Evolutionary conservation across 176 grass and related monocot genomes (phyloP), one percentile per base, ranked within the genome.

Genomic region (Pharus latifolius): DNA sequence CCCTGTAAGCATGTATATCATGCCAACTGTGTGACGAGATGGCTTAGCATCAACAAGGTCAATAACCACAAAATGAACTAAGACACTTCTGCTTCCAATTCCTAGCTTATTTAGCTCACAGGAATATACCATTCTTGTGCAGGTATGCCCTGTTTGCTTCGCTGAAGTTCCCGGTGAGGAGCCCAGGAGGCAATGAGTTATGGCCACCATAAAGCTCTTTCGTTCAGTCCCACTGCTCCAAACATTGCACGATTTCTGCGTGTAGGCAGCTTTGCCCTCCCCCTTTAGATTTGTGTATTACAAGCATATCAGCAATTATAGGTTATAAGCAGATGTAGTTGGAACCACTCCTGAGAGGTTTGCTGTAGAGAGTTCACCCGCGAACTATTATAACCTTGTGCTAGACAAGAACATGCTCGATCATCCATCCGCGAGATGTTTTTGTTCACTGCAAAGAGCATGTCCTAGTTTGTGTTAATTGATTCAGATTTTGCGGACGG

Each of bases 21-120:
- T 72, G 78, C 74, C 63, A 78, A 37, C 40, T 97, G 94, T 55
- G 86, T 97, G 41, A 85, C 86, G 57, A 97, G 66, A 88, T 97
- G 94, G 94, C 84, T 97, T 63, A 76, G 69, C 60, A 97, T 97
- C 65, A 97, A 97, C 80, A 97, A 97, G 94, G 94, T 98, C 40
- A 68, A 64, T 25, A 35, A 10, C 41, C 29, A 51, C 6, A 31
- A 50, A 54, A 33, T 11, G 6, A 30, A 72, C 33, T 4, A 4
- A 51, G 20, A 19, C 4, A 33, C n/a, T 4, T 44, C 43, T 17
- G 44, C 26, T 44, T 80, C 42, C 16, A 0, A 2, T 35, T 59
- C 52, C 41, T 35, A 20, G 29, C 35, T 47, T 76, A 13, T 71
- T 63, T 57, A n/a, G 2, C 74, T 73, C 41, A 69, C 38, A 77